Evolutionary conservation across 352 stramenopile species (phyloP), one percentile per base, ranked within the genome.

Genomic region (Pythium myriotylum): DNA sequence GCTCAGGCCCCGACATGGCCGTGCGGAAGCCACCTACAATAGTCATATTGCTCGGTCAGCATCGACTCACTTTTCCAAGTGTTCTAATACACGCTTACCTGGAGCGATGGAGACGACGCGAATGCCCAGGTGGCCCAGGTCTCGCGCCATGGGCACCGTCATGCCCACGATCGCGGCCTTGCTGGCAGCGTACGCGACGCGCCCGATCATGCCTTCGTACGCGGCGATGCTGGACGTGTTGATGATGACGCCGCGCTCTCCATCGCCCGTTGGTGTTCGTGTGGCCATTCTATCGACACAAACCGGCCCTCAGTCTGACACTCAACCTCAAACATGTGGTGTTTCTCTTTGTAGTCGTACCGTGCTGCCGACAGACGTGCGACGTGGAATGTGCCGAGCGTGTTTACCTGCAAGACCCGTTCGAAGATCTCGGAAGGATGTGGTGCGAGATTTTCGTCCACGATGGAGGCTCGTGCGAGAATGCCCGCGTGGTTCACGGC

Each of bases 181-280:
- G 67, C 86, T 97, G 10, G 96, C 89, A 52, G 95, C 84, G 72
- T 99, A 99, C 6, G 97, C 97, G 23, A 86, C 92, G 79, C 99
- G 97, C 1, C 96, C 97, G 48, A 97, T 90, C 77, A 98, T 93
- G 35, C 97, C 97, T n/a, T 99, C 97, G 68, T 96, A 99, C 1
- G 96, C 97, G 43, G 97, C 96, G 53, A 99, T 97, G 65, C 87
- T 98, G 17, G 96, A 95, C 9, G 97, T 99, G 77, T 99, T 99
- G 62, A 99, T 97, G 61, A 99, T 98, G 46, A 98, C 88, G 19
- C 97, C 97, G 24, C 94, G 81, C 48, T 98, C 79, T 7, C 91
- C 92, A 54, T 92, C 80, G 59, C 73, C 50, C 46, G 80, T 68
- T 10, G 72, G 65, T 54, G 65, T 52, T 9, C 58, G 79, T 53